phyloP scores from a whole-genome alignment of 2,329 filamentous ascomycete genomes.

The Rhinocladiella mackenziei region DNA sequence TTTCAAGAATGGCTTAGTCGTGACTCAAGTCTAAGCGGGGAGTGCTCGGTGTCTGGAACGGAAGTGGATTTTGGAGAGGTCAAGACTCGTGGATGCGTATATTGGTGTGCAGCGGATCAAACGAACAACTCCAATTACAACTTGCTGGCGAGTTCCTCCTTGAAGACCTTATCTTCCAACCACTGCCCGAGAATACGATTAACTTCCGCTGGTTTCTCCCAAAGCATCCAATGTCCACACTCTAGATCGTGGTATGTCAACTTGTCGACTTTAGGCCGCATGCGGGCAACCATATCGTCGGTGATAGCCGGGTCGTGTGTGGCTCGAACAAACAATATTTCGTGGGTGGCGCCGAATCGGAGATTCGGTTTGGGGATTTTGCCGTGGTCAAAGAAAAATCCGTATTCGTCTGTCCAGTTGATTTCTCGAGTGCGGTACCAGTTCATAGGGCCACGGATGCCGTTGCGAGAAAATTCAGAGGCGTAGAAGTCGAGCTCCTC shows the following conservation, averaged over 20 bases:
- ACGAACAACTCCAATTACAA: no score
- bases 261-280: background rate
- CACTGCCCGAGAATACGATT: background rate
- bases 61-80: no score
- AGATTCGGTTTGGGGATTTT: background rate
- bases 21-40: no score
- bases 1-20: no score
- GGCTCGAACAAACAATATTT: background rate
- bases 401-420: background rate
- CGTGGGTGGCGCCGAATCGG: background rate
- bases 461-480: conserved; percentile 63
- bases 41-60: no score
- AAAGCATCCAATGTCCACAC: background rate
- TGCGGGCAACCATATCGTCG: background rate
- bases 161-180: no score
- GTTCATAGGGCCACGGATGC: conserved; percentile 74
- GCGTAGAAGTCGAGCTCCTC: conserved; percentile 76
- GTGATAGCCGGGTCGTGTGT: background rate
- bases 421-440: conserved; percentile 77
- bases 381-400: background rate
- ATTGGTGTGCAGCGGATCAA: no score
- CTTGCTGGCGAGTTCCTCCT: no score
- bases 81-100: no score
- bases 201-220: background rate
- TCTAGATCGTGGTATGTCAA: background rate